Evolutionary conservation across 2,329 filamentous ascomycete genomes (phyloP).

Genomic region (Saccharata proteae): DNA sequence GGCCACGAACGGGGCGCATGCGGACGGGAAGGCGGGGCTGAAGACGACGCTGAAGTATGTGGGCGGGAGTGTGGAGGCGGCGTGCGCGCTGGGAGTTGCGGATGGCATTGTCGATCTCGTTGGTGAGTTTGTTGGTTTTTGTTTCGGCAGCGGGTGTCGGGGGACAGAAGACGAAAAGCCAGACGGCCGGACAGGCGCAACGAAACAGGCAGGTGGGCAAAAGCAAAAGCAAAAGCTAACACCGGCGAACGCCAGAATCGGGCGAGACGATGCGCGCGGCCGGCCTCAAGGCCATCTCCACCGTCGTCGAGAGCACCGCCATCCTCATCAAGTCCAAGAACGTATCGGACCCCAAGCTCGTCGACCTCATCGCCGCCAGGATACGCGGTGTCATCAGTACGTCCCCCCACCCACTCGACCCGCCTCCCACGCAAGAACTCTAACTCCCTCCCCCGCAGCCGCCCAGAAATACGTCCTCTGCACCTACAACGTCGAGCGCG

Average conservation of each 20-base stretch:
- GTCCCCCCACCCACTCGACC: conserved; percentile 16
- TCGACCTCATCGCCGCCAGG: conserved; percentile 73
- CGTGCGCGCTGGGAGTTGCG: conserved; percentile 87
- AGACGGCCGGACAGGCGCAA: no score
- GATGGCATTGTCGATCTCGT: conserved; percentile 97
- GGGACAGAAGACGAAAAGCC: no score
- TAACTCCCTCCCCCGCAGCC: conserved; percentile 32
- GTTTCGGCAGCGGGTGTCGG: no score
- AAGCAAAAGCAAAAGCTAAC: no score
- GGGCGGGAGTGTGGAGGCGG: conserved; percentile 92
- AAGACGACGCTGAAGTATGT: conserved; percentile 86
- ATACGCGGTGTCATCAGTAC: conserved; percentile 84
- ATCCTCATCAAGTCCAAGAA: conserved; percentile 85
- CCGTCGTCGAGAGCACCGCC: conserved; percentile 76
- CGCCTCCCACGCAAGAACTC: conserved; percentile 4
- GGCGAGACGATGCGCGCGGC: conserved; percentile 97
- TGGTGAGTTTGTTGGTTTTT: conserved; percentile 62
- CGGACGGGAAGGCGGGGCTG: conserved; percentile 31
- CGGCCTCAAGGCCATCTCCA: conserved; percentile 86
- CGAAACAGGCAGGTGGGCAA: no score
- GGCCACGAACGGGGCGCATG: conserved; percentile 21
- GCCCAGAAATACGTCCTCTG: conserved; percentile 90
- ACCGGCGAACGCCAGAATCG: conserved; percentile 57
- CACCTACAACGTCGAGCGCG: conserved; percentile 83
- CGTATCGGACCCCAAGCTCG: conserved; percentile 65